phyloP scores from a whole-genome alignment of 2,329 filamentous ascomycete species.

The Endocalyx cinctus region DNA sequence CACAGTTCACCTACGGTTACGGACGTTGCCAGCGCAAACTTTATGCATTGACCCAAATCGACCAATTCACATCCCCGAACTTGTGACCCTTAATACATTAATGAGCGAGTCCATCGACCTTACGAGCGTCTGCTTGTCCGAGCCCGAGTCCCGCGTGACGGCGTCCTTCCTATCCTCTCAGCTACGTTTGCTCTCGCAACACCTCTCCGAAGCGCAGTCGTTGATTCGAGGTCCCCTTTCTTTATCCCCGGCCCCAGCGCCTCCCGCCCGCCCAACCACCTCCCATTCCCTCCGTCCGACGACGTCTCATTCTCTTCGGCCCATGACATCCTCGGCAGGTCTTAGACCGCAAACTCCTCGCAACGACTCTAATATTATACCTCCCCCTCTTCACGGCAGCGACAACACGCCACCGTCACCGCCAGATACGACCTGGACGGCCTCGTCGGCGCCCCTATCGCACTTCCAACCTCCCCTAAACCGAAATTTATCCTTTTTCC shows the following conservation, averaged over 20 bases:
- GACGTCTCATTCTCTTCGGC: constrained; percentile 6
- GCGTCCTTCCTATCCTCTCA: constrained; percentile 51
- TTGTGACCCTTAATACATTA: constrained; percentile 68
- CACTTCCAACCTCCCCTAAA: constrained; percentile 40
- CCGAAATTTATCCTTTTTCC: constrained; percentile 67
- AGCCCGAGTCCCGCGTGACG: constrained; percentile 36
- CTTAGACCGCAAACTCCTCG: background rate
- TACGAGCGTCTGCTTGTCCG: constrained; percentile 71
- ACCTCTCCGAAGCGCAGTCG: constrained; percentile 46
- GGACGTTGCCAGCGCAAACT: constrained; percentile 55
- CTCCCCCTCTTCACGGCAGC: background rate
- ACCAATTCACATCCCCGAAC: constrained; percentile 60
- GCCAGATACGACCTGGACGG: constrained; percentile 20
- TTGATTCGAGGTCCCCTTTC: constrained; percentile 59
- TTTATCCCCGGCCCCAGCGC: constrained; percentile 39
- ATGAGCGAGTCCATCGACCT: constrained; percentile 82
- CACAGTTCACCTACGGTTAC: constrained; percentile 71
- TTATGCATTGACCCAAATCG: constrained; percentile 44
- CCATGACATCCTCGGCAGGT: constrained; percentile 3
- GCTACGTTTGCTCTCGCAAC: constrained; percentile 50
- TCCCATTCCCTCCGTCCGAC: constrained; percentile 23
- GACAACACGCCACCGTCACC: constrained; percentile 9
- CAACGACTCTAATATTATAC: background rate
- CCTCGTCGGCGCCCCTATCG: constrained; percentile 23
- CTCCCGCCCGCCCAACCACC: constrained; percentile 33